Evolutionary conservation across 176 grass and related monocot genomes (phyloP).

Genomic region (Tillandsia leiboldiana): DNA sequence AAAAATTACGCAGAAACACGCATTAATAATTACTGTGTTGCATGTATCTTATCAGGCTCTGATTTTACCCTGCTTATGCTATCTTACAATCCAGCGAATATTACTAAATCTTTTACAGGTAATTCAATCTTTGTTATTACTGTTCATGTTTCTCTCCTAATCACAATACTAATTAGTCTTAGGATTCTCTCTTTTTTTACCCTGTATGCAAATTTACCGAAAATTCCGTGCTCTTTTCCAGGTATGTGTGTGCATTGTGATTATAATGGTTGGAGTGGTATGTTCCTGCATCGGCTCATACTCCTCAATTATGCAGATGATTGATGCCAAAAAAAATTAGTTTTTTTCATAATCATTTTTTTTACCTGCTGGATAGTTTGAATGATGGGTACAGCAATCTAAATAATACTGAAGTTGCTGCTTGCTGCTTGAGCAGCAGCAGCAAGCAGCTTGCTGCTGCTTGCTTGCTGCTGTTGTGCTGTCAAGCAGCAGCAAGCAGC

Average conservation of each 20-base stretch:
- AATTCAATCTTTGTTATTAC: conserved; percentile 7
- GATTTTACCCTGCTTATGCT: conserved; percentile 71
- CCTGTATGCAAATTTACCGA: background rate
- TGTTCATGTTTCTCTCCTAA: background rate
- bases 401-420: no score
- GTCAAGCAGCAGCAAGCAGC: no score
- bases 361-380: background rate
- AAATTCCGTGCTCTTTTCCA: conserved; percentile 20
- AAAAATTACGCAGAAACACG: background rate
- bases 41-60: conserved; percentile 32
- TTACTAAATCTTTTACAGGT: conserved; percentile 42
- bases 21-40: background rate
- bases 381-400: no score
- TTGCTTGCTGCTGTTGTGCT: no score
- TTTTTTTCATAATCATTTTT: background rate
- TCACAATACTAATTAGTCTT: background rate
- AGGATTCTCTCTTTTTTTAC: background rate
- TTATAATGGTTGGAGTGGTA: conserved; percentile 40
- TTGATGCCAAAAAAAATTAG: conserved; percentile 9
- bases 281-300: conserved; percentile 39
- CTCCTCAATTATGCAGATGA: conserved; percentile 47
- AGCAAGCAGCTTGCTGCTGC: no score
- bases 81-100: conserved; percentile 42
- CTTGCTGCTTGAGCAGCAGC: no score
- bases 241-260: conserved; percentile 26